A percentile compares a stretch with the other conserved stretches of the same genome.
Evolutionary conservation across 108 stramenopile species (phyloP).

Genomic region (Cyclotella kingstonii): DNA sequence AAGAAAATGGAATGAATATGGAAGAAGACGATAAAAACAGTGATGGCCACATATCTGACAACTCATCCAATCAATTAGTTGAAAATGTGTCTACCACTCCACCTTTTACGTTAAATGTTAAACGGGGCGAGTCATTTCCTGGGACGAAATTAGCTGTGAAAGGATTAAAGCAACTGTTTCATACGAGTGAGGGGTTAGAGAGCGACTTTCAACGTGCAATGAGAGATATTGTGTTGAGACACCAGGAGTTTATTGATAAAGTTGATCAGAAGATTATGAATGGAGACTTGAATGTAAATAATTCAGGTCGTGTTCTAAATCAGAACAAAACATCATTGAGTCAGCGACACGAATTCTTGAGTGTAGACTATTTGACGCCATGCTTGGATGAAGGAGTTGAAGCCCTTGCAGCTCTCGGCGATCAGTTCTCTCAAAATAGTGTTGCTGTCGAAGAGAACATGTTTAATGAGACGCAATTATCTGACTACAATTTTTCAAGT

Average conservation of each 20-base stretch:
- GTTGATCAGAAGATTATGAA: slow-evolving; percentile 21
- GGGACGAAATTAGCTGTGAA: slow-evolving; percentile 61
- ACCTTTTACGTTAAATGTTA: slow-evolving; percentile 72
- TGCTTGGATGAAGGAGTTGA: slow-evolving; percentile 52
- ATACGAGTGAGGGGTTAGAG: slow-evolving; percentile 63
- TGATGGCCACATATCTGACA: too few relatives aligned
- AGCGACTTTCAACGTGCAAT: slow-evolving; percentile 68
- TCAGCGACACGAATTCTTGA: background rate
- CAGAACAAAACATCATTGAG: background rate
- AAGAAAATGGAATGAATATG: background rate
- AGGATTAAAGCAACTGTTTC: slow-evolving; percentile 63
- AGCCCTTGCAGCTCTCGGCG: slow-evolving; percentile 52
- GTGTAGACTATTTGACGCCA: slow-evolving; percentile 5
- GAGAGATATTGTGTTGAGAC: slow-evolving; percentile 53
- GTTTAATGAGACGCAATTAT: slow-evolving; percentile 7
- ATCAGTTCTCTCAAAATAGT: slow-evolving; percentile 41
- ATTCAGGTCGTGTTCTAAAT: background rate
- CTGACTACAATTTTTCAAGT: background rate
- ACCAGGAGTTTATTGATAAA: slow-evolving; percentile 24
- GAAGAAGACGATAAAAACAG: slow-evolving; percentile 10
- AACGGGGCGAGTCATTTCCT: slow-evolving; percentile 58
- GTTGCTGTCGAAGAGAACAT: slow-evolving; percentile 6
- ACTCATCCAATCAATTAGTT: background rate
- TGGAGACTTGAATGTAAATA: slow-evolving; percentile 1
- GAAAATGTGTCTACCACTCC: slow-evolving; percentile 6